These are phyloP conservation scores for Paecilomyces dactylethromorphus DNA, from an alignment of 2,329 filamentous ascomycete species.

Conservation along the genomic window DNA sequence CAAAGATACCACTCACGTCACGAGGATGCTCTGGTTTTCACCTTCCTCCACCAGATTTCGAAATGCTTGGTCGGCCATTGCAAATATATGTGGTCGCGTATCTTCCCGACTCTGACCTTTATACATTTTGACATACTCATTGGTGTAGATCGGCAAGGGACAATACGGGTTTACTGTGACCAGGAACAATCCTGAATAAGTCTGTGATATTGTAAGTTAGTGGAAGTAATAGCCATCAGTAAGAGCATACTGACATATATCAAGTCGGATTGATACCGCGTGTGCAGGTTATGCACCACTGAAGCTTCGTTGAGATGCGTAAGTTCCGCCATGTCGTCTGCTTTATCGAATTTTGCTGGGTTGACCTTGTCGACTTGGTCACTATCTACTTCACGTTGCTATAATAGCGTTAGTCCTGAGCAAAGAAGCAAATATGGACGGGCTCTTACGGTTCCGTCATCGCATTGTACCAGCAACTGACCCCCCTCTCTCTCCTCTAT, in stretches of 20 bases:
- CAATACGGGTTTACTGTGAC: constrained; percentile 98
- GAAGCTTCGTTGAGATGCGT: constrained; percentile 97
- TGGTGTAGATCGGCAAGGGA: constrained; percentile 85
- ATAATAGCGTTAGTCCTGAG: constrained; percentile 8
- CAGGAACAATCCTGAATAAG: constrained; percentile 93
- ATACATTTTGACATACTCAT: constrained; percentile 98
- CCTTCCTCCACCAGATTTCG: constrained; percentile 92
- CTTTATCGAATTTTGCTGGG: constrained; percentile 98
- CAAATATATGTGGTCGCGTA: constrained; percentile 94
- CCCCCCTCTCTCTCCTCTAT: constrained; percentile 69
- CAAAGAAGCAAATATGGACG: constrained; percentile 9
- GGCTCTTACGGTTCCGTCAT: constrained; percentile 68
- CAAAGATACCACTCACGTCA: constrained; percentile 54
- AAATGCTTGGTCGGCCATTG: constrained; percentile 95
- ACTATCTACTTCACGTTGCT: constrained; percentile 80
- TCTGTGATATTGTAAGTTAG: constrained; percentile 42
- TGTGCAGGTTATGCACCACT: constrained; percentile 93
- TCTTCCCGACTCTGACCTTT: constrained; percentile 86
- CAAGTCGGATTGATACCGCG: constrained; percentile 88
- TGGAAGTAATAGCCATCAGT: background rate
- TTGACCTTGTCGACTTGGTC: constrained; percentile 98
- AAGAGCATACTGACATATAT: constrained; percentile 60
- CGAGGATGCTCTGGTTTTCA: constrained; percentile 92
- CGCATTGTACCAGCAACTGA: constrained; percentile 78
- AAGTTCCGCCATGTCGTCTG: constrained; percentile 97